Base-by-base conservation (phyloP, 2,329 filamentous ascomycete genomes). In the Bipolaris oryzae region DNA sequence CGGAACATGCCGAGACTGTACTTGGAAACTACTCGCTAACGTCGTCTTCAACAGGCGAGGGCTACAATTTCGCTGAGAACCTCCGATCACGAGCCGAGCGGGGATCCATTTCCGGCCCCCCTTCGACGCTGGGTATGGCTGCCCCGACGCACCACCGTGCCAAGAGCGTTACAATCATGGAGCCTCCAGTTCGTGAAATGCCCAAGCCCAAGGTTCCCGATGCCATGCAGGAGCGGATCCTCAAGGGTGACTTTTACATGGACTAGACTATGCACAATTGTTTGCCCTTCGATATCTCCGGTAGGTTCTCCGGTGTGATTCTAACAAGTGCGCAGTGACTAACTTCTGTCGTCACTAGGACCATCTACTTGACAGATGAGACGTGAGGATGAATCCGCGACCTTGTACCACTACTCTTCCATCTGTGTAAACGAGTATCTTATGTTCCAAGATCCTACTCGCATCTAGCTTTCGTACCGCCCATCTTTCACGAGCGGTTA, bases 191-290 rank as follows among this genome's bases (percentile, higher is more conserved):
- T 5, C 79, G 79, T 53, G 78, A 83, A 64, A 82, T 82, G 68
- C 80, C 81, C 39, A 96, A 94, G 81, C 71, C 77, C 31, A 78
- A 76, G 62, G 76, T 78, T 25, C 93, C 94, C 28, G 95, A 99
- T 79, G 89, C 89, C 61, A 95, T 97, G 80, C 93, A 97, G 78
- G 95, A 99, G 83, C 87, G 96, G 66, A 98, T 99, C 70, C 84
- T 99, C 66, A 95, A 96, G 80, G 95, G 94, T 43, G 95, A 99
- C 73, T 98, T 99, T 71, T 95, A 95, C 81, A 97, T 98, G 92
- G 93, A 97, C 73, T 96, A 82, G 62, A 37, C 38, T 46, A 51
- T 35, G 28, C 44, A 51, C n/a, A 15, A 39, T 10, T 42, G 47
- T 45, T 55, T 61, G 55, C 53, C 31, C 45, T 62, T 62, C 37